Evolutionary conservation across 2,329 filamentous ascomycete genomes (phyloP).

Genomic region (Helicocarpus griseus): DNA sequence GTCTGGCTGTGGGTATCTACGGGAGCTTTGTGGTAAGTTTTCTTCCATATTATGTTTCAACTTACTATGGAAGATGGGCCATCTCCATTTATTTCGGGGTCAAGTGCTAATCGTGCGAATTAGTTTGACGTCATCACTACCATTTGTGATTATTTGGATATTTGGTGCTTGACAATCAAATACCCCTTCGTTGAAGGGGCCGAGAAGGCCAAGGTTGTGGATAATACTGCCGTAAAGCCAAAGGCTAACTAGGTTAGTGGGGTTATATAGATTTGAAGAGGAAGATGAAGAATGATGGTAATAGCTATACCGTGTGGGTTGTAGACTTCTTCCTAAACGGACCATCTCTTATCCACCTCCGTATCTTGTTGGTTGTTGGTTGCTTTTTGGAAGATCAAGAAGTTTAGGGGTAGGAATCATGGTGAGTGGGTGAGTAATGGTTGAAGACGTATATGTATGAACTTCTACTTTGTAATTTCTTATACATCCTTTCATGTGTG

Average conservation of each 20-base stretch:
- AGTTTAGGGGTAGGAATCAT: too few relatives aligned
- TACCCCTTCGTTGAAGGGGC: slow-evolving; percentile 47
- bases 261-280: background rate
- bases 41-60: background rate
- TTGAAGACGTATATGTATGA: too few relatives aligned
- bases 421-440: too few relatives aligned
- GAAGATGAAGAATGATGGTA: too few relatives aligned
- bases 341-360: too few relatives aligned
- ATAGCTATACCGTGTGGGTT: too few relatives aligned
- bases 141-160: slow-evolving; percentile 96
- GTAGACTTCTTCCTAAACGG: too few relatives aligned
- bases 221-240: background rate
- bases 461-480: too few relatives aligned
- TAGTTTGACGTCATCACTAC: slow-evolving; percentile 88
- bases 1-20: slow-evolving; percentile 80
- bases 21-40: slow-evolving; percentile 72
- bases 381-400: too few relatives aligned
- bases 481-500: too few relatives aligned
- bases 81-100: background rate
- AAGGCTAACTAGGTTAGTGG: background rate
- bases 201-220: background rate
- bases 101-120: slow-evolving; percentile 6
- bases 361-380: too few relatives aligned
- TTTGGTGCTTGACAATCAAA: slow-evolving; percentile 98
- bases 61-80: background rate